A percentile compares a stretch with the other conserved stretches of the same genome.
Evolutionary conservation across 495 filamentous ascomycete genomes (phyloP).

Genomic region (Haplographium delicatum): DNA sequence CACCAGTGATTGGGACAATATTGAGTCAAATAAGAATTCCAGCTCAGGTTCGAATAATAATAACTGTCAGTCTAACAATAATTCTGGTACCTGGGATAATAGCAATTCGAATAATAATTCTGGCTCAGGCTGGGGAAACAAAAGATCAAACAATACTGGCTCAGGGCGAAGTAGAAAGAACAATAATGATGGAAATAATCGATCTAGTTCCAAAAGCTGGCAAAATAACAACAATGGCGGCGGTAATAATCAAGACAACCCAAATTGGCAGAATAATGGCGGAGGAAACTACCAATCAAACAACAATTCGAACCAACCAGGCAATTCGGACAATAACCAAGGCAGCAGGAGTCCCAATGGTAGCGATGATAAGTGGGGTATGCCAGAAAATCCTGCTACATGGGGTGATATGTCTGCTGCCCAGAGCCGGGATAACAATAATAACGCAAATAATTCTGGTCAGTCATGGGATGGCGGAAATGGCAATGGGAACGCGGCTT

Average conservation of each 20-base stretch:
- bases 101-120: too few relatives aligned
- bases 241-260: background rate
- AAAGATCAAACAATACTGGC: slow-evolving; percentile 9
- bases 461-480: background rate
- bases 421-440: slow-evolving; percentile 2
- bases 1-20: background rate
- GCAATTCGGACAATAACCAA: slow-evolving; percentile 6
- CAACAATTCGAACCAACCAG: background rate
- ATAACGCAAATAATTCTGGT: background rate
- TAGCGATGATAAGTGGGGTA: slow-evolving; percentile 6
- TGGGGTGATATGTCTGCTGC: slow-evolving; percentile 22
- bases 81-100: too few relatives aligned
- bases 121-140: slow-evolving; percentile 7
- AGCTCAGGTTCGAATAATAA: background rate
- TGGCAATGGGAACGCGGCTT: background rate
- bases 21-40: background rate
- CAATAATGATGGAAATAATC: slow-evolving; percentile 5
- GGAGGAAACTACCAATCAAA: slow-evolving; percentile 7
- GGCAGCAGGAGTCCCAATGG: slow-evolving; percentile 4
- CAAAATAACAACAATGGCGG: slow-evolving; percentile 3
- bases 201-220: background rate
- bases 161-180: slow-evolving; percentile 1
- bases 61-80: too few relatives aligned
- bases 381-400: background rate
- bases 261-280: slow-evolving; percentile 1